Evolutionary conservation across 306 rosid species (phyloP).

Genomic region (Mucuna pruriens): DNA sequence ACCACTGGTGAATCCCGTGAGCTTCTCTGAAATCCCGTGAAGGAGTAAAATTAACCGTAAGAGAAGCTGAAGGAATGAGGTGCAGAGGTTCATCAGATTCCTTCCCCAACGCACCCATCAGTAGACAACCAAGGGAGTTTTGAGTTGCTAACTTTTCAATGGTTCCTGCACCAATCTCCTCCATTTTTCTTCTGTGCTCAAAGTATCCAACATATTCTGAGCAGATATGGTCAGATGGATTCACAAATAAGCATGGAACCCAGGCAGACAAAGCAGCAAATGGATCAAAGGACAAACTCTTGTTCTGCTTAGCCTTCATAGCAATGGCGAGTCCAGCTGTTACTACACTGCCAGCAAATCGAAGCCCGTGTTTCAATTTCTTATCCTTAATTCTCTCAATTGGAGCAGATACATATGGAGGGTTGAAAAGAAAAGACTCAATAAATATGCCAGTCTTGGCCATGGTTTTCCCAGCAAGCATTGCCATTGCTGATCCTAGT

Average conservation of each 20-base stretch:
- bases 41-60: conserved; percentile 56
- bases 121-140: conserved; percentile 67
- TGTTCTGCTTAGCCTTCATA: conserved; percentile 63
- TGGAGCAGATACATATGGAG: conserved; percentile 83
- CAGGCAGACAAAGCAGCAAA: conserved; percentile 72
- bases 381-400: conserved; percentile 76
- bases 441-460: conserved; percentile 64
- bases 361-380: conserved; percentile 70
- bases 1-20: conserved; percentile 98
- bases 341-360: conserved; percentile 75
- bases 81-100: conserved; percentile 73
- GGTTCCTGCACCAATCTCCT: conserved; percentile 78
- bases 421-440: conserved; percentile 83
- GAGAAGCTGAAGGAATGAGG: conserved; percentile 85
- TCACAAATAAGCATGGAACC: conserved; percentile 82
- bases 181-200: conserved; percentile 85
- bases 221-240: conserved; percentile 75
- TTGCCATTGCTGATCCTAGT: conserved; percentile 85
- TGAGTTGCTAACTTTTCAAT: conserved; percentile 85
- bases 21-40: conserved; percentile 66
- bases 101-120: conserved; percentile 70
- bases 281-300: conserved; percentile 47
- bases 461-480: conserved; percentile 90
- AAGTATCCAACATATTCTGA: conserved; percentile 87
- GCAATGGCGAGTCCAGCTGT: conserved; percentile 83